Conservation (phyloP, 1,139 yeast genomes). For the Diutina pseudorugosa region DNA sequence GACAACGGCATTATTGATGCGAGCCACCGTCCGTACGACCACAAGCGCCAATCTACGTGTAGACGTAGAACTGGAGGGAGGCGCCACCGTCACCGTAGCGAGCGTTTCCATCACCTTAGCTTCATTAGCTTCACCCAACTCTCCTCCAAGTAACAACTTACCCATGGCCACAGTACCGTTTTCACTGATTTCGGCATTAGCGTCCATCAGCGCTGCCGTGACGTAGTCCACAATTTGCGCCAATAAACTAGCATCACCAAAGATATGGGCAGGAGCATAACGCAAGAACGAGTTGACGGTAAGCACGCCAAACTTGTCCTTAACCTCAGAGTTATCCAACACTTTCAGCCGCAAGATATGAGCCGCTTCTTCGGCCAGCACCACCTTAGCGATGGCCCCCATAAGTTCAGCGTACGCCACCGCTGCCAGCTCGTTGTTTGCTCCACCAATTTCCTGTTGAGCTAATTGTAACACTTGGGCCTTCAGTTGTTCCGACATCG, state of each 20-base stretch:
- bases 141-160: slow-evolving; percentile 42
- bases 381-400: slow-evolving; percentile 54
- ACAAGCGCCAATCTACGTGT: slow-evolving; percentile 72
- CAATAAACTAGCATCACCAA: slow-evolving; percentile 32
- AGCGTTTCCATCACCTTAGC: slow-evolving; percentile 34
- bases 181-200: slow-evolving; percentile 51
- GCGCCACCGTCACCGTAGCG: slow-evolving; percentile 35
- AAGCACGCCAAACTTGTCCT: slow-evolving; percentile 48
- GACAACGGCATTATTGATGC: slow-evolving; percentile 39
- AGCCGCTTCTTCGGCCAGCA: slow-evolving; percentile 54
- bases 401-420: slow-evolving; percentile 68
- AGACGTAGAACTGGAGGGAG: slow-evolving; percentile 58
- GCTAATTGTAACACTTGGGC: slow-evolving; percentile 59
- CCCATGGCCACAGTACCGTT: slow-evolving; percentile 79
- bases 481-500: slow-evolving; percentile 66
- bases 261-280: slow-evolving; percentile 57
- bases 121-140: background rate
- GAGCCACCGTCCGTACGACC: slow-evolving; percentile 61
- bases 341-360: slow-evolving; percentile 51
- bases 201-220: slow-evolving; percentile 31
- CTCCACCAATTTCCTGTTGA: slow-evolving; percentile 48
- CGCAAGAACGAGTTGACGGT: slow-evolving; percentile 72
- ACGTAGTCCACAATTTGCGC: slow-evolving; percentile 37
- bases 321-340: slow-evolving; percentile 24
- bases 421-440: slow-evolving; percentile 41